phyloP scores from a whole-genome alignment of 371 early-diverging fungal species.

The Zychaea mexicana region DNA sequence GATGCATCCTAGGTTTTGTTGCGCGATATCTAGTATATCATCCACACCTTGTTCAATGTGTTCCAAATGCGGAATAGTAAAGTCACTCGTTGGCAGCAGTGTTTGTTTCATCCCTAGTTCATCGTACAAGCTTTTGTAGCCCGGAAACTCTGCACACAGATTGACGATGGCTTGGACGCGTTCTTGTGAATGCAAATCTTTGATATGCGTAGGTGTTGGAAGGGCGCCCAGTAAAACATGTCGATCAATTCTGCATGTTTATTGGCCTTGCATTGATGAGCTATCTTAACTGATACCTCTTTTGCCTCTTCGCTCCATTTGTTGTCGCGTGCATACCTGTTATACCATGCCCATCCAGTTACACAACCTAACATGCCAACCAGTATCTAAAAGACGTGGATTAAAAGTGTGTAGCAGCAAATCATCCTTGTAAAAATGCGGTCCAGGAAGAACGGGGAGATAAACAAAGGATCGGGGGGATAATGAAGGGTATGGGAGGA shows the following conservation, averaged over 20 bases:
- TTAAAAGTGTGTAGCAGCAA: neutral
- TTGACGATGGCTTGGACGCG: slow-evolving; percentile 36
- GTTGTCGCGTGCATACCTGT: slow-evolving; percentile 31
- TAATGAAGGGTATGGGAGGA: neutral
- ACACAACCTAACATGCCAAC: slow-evolving; percentile 45
- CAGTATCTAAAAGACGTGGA: slow-evolving; percentile 23
- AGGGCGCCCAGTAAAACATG: slow-evolving; percentile 43
- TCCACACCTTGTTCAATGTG: slow-evolving; percentile 29
- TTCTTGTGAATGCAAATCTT: slow-evolving; percentile 25
- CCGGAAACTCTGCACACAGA: slow-evolving; percentile 49
- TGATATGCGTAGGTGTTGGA: slow-evolving; percentile 45
- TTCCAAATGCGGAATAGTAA: slow-evolving; percentile 35
- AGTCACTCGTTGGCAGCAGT: slow-evolving; percentile 42
- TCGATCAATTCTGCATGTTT: slow-evolving; percentile 31
- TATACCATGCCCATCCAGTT: slow-evolving; percentile 51
- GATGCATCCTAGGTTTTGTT: slow-evolving; percentile 19
- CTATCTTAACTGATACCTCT: neutral
- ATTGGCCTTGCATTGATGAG: neutral
- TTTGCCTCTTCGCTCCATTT: neutral
- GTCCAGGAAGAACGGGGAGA: neutral
- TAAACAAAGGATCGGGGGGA: neutral
- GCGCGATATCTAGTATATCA: slow-evolving; percentile 13
- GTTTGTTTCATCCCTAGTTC: slow-evolving; percentile 36
- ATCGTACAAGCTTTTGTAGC: slow-evolving; percentile 35
- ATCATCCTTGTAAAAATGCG: neutral